Conservation (phyloP, 257 asterid species). For the Hygrophila difformis region DNA sequence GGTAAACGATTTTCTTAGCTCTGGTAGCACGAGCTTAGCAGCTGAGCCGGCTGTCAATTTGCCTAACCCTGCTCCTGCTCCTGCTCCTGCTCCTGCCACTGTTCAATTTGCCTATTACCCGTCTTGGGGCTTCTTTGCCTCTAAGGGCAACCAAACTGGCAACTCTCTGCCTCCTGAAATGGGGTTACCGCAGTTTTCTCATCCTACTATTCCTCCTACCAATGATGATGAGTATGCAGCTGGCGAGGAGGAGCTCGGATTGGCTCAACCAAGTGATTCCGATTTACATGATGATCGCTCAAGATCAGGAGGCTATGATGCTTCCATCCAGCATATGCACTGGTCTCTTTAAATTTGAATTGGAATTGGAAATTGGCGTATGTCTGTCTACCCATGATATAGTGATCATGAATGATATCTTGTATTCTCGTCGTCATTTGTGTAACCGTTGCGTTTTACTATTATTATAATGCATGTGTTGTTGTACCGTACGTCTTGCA, state of each 20-base stretch:
- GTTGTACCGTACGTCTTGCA: too few relatives aligned
- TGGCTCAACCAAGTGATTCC: conserved; percentile 46
- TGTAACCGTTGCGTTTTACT: too few relatives aligned
- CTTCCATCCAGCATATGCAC: conserved; percentile 58
- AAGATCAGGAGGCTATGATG: conserved; percentile 44
- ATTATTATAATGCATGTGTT: too few relatives aligned
- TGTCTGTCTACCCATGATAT: too few relatives aligned
- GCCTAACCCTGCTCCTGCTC: too few relatives aligned
- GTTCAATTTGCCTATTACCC: conserved; percentile 35
- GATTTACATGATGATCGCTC: conserved; percentile 42
- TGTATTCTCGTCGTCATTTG: too few relatives aligned
- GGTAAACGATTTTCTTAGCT: not conserved
- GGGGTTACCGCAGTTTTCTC: conserved; percentile 51
- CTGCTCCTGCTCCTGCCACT: too few relatives aligned
- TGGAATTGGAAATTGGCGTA: too few relatives aligned
- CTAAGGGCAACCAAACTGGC: conserved; percentile 34
- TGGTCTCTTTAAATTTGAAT: conserved; percentile 53
- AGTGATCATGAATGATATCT: too few relatives aligned
- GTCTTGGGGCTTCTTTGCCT: conserved; percentile 36
- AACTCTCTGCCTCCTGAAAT: conserved; percentile 33
- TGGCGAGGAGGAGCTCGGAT: conserved; percentile 39
- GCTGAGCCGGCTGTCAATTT: conserved; percentile 38
- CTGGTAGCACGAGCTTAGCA: conserved; percentile 21
- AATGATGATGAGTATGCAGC: too few relatives aligned
- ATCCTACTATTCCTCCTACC: too few relatives aligned